These are phyloP conservation scores for Penicillium robsamsonii DNA, from an alignment of 495 filamentous ascomycete genomes.

Conservation along the genomic window DNA sequence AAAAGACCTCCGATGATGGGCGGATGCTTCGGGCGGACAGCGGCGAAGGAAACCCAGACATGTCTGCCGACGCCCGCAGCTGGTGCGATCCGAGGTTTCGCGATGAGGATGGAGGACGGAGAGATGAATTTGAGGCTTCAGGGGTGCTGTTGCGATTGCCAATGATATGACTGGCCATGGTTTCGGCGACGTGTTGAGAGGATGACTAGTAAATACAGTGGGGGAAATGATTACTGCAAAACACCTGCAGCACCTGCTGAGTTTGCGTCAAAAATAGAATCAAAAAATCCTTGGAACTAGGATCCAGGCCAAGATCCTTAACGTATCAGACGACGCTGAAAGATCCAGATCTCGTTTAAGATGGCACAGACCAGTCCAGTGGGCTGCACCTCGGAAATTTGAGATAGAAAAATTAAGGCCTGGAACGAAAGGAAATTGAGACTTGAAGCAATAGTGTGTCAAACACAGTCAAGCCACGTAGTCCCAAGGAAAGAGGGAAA, in stretches of 20 bases:
- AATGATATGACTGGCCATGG: slow-evolving; percentile 60
- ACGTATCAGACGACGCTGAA: slow-evolving; percentile 16
- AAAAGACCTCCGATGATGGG: slow-evolving; percentile 90
- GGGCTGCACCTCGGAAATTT: slow-evolving; percentile 39
- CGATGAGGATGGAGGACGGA: slow-evolving; percentile 85
- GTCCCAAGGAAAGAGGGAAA: slow-evolving; percentile 28
- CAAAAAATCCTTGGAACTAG: slow-evolving; percentile 19
- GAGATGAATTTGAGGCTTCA: slow-evolving; percentile 79
- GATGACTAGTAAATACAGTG: slow-evolving; percentile 43
- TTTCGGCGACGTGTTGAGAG: slow-evolving; percentile 39
- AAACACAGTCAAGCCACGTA: slow-evolving; percentile 45
- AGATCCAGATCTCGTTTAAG: slow-evolving; percentile 31
- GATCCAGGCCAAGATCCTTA: slow-evolving; percentile 19
- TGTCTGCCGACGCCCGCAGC: slow-evolving; percentile 92
- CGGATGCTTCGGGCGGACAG: slow-evolving; percentile 77
- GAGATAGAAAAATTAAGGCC: slow-evolving; percentile 19
- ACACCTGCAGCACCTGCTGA: slow-evolving; percentile 93
- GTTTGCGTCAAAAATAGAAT: slow-evolving; percentile 53
- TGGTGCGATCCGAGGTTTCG: slow-evolving; percentile 78
- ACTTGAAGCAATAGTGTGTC: slow-evolving; percentile 47
- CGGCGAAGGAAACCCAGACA: slow-evolving; percentile 82
- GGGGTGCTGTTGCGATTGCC: slow-evolving; percentile 98
- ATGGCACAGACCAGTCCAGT: slow-evolving; percentile 54
- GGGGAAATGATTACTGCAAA: slow-evolving; percentile 46
- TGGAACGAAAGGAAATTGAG: slow-evolving; percentile 44